phyloP scores from a whole-genome alignment of 2,329 filamentous ascomycete genomes.

The Pseudocercospora pini-densiflorae region DNA sequence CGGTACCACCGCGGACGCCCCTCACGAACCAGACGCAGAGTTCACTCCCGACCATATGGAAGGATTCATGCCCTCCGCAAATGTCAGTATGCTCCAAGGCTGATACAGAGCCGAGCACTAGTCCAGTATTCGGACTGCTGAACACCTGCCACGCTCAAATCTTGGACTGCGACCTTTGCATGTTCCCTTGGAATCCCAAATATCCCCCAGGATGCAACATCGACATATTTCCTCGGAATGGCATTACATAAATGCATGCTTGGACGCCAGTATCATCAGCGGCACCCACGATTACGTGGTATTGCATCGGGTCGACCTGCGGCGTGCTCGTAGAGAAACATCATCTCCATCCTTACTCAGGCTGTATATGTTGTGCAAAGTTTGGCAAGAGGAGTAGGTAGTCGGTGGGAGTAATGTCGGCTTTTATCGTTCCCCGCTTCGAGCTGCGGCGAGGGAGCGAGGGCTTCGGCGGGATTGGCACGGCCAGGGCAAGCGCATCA shows the following conservation, averaged over 20 bases:
- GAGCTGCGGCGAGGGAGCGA: neutral
- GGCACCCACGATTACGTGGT: neutral
- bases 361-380: neutral
- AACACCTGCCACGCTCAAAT: neutral
- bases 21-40: conserved; percentile 23
- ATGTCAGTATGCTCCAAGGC: conserved; percentile 9
- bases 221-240: neutral
- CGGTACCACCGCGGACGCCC: neutral
- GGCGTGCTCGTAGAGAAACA: neutral
- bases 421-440: neutral
- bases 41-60: conserved; percentile 25
- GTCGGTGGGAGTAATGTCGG: neutral
- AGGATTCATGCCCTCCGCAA: conserved; percentile 17
- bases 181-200: no score
- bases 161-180: neutral
- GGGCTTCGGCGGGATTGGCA: neutral
- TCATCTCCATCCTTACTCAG: neutral
- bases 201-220: neutral
- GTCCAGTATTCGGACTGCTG: neutral
- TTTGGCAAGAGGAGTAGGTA: neutral
- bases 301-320: neutral
- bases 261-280: neutral
- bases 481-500: neutral
- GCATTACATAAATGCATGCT: neutral
- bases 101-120: neutral